phyloP scores from a whole-genome alignment of 805 yeast species.

The Blastobotrys americana region DNA sequence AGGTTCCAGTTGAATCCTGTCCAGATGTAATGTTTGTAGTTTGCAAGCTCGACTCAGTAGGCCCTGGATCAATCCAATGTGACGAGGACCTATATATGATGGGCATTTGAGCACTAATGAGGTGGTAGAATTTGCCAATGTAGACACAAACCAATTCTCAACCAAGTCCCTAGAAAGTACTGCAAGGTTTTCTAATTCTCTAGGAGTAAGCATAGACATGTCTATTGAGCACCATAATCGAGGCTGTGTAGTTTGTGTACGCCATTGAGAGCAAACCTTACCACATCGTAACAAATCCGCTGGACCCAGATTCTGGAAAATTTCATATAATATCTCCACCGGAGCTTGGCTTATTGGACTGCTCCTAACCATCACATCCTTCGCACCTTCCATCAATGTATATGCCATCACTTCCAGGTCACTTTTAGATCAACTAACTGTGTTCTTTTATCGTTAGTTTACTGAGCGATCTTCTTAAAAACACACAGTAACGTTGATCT shows the following conservation, averaged over 20 bases:
- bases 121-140: background rate
- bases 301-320: conserved; percentile 10
- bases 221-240: conserved; percentile 10
- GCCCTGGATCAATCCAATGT: conserved; percentile 1
- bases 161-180: background rate
- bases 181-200: conserved; percentile 4
- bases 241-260: conserved; percentile 6
- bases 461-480: too few relatives aligned
- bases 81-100: background rate
- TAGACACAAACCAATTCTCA: background rate
- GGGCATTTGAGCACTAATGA: conserved; percentile 3
- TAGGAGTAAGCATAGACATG: conserved; percentile 3
- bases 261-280: conserved; percentile 10
- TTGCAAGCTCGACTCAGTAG: background rate
- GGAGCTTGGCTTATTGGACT: too few relatives aligned
- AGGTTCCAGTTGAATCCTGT: conserved; percentile 3
- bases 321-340: conserved; percentile 11
- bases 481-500: too few relatives aligned
- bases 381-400: too few relatives aligned
- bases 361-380: too few relatives aligned
- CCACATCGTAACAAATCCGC: conserved; percentile 10
- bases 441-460: too few relatives aligned
- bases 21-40: conserved; percentile 1
- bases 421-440: too few relatives aligned
- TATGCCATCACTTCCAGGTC: too few relatives aligned